A percentile compares a stretch with the other conserved stretches of the same genome.
These are phyloP conservation scores for Kondoa malvinella DNA, from an alignment of 768 basidiomycete genomes.

Conservation along the genomic window DNA sequence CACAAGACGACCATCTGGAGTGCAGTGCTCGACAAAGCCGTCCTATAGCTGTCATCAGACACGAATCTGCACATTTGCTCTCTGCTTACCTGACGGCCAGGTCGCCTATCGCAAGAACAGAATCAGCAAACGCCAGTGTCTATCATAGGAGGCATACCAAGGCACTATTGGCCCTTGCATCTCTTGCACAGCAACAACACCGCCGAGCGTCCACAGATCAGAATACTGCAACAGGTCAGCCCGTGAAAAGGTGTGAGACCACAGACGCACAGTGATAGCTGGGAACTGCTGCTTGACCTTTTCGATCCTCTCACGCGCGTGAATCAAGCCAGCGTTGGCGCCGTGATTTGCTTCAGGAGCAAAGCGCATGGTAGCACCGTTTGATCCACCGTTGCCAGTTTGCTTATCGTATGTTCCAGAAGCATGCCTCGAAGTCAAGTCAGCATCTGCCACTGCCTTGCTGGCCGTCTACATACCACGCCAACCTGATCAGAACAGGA, in stretches of 20 bases:
- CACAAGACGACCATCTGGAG: conserved; percentile 60
- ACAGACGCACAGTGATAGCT: conserved; percentile 49
- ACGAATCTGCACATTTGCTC: too few species aligned
- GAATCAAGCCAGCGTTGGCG: conserved; percentile 64
- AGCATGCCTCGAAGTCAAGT: conserved; percentile 23
- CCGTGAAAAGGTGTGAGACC: background rate
- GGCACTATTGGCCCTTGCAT: conserved; percentile 80
- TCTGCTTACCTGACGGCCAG: too few species aligned
- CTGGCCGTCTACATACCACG: background rate
- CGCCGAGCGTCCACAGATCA: conserved; percentile 51
- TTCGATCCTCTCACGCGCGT: conserved; percentile 70
- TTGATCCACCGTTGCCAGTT: conserved; percentile 43
- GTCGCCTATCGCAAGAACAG: too few species aligned
- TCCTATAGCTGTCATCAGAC: too few species aligned
- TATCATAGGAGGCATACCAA: conserved; percentile 53
- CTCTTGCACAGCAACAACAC: conserved; percentile 77
- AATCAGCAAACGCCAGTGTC: too few species aligned
- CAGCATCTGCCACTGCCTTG: background rate
- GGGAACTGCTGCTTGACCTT: conserved; percentile 62
- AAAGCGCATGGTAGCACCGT: conserved; percentile 98
- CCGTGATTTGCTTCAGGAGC: conserved; percentile 53
- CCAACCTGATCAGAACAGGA: background rate
- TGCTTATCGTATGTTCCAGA: conserved; percentile 16
- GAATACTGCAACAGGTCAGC: background rate
- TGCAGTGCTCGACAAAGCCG: background rate